A percentile compares a stretch with the other conserved stretches of the same genome.
Conservation (phyloP, 257 asterid genomes). For the Penstemon eatonii region DNA sequence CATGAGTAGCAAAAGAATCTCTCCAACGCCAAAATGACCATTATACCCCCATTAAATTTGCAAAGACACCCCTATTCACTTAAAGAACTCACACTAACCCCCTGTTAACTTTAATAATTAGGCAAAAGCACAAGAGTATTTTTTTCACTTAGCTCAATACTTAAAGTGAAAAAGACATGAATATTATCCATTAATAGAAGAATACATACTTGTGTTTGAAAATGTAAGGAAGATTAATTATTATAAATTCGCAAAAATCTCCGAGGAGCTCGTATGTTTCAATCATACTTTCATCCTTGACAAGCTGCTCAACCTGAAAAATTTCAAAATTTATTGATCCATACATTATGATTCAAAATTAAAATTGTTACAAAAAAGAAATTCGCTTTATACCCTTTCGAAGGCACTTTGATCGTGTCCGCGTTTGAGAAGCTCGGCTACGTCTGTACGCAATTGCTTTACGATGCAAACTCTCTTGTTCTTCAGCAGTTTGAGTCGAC, state of each 20-base stretch:
- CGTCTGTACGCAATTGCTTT: slow-evolving; percentile 55
- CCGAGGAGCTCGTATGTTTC: slow-evolving; percentile 60
- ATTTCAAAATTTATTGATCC: not conserved
- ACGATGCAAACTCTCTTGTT: slow-evolving; percentile 60
- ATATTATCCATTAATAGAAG: no score
- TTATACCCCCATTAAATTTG: no score
- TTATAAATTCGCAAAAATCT: slow-evolving; percentile 59
- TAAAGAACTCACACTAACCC: no score
- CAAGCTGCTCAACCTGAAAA: slow-evolving; percentile 74
- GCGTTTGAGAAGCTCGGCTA: slow-evolving; percentile 60
- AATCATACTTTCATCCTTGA: slow-evolving; percentile 51
- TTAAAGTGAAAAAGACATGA: no score
- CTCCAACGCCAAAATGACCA: no score
- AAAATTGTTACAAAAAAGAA: no score
- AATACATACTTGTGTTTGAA: slow-evolving; percentile 55
- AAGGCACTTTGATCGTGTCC: slow-evolving; percentile 57
- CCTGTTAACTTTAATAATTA: no score
- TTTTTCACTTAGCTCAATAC: no score
- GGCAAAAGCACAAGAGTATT: no score
- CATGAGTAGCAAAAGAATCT: no score
- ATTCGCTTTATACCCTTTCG: slow-evolving; percentile 44
- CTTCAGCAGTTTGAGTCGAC: slow-evolving; percentile 66
- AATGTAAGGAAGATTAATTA: slow-evolving; percentile 56
- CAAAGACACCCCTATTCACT: no score
- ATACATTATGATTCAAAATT: no score